phyloP scores from a whole-genome alignment of 2,329 filamentous ascomycete species.

The Didymella sp. region DNA sequence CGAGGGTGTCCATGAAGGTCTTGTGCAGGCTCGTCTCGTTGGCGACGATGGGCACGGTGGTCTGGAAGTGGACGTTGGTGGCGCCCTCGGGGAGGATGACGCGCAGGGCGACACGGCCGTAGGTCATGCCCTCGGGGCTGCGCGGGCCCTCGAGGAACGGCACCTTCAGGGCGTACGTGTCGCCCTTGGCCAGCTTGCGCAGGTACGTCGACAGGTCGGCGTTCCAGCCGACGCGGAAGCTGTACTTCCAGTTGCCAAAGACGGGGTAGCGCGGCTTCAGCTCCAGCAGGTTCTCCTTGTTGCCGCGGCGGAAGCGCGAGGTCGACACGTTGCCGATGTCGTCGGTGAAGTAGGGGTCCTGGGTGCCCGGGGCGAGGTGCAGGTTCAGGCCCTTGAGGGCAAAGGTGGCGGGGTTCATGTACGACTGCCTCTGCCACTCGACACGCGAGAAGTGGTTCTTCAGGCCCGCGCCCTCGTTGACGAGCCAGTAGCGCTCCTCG shows the following conservation, averaged over 20 bases:
- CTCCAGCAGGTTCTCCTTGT: constrained; percentile 82
- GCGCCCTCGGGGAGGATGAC: constrained; percentile 92
- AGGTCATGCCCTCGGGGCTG: constrained; percentile 83
- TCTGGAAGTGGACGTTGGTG: constrained; percentile 79
- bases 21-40: constrained; percentile 71
- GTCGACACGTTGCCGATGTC: constrained; percentile 97
- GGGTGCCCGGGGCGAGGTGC: constrained; percentile 78
- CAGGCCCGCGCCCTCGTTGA: constrained; percentile 80
- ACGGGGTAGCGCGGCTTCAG: constrained; percentile 94
- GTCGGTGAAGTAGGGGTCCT: constrained; percentile 92
- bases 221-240: constrained; percentile 96
- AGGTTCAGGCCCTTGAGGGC: constrained; percentile 84
- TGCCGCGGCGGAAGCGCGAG: constrained; percentile 80
- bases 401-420: constrained; percentile 76
- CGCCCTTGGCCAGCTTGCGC: constrained; percentile 66
- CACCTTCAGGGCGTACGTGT: constrained; percentile 84
- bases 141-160: constrained; percentile 94
- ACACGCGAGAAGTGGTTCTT: constrained; percentile 61
- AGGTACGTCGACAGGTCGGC: constrained; percentile 79
- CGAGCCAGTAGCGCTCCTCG: constrained; percentile 90
- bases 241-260: constrained; percentile 98
- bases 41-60: constrained; percentile 73
- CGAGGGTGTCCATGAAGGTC: constrained; percentile 93
- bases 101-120: constrained; percentile 78
- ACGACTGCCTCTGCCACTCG: constrained; percentile 59